These are phyloP conservation scores for Yamadazyma dendronema DNA, from an alignment of 1,139 yeast genomes.

Conservation along the genomic window DNA sequence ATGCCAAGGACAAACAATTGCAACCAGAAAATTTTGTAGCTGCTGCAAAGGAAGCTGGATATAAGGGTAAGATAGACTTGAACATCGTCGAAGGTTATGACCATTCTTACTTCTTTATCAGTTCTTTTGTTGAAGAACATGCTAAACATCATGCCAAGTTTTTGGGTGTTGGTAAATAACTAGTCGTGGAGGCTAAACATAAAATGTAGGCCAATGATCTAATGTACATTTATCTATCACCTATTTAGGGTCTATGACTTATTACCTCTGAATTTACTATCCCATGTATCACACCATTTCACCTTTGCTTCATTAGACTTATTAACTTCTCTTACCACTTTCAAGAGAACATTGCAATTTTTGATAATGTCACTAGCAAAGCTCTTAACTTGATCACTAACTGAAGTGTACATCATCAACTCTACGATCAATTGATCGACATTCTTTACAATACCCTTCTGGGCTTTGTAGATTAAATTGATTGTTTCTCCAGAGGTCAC, in stretches of 20 bases:
- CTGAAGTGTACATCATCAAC: slow-evolving; percentile 42
- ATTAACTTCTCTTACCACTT: slow-evolving; percentile 37
- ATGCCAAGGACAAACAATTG: slow-evolving; percentile 60
- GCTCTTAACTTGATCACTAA: slow-evolving; percentile 28
- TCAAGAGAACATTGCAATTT: slow-evolving; percentile 30
- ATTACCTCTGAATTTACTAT: slow-evolving; percentile 22
- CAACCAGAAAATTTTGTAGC: slow-evolving; percentile 71
- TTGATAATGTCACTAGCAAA: slow-evolving; percentile 25
- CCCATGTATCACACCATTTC: slow-evolving; percentile 56
- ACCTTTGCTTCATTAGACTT: slow-evolving; percentile 38
- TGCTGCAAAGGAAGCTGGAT: slow-evolving; percentile 59
- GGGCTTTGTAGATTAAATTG: slow-evolving; percentile 34
- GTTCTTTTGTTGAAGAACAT: slow-evolving; percentile 80
- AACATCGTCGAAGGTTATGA: slow-evolving; percentile 80
- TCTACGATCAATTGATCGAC: slow-evolving; percentile 50
- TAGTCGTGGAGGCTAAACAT: slow-evolving; percentile 5
- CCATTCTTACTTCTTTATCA: slow-evolving; percentile 85
- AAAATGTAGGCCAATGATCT: not conserved
- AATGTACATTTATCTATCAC: not conserved
- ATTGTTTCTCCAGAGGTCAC: slow-evolving; percentile 32
- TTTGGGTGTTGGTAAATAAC: slow-evolving; percentile 46
- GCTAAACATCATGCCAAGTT: slow-evolving; percentile 84
- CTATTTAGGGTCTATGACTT: not conserved
- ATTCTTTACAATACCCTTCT: slow-evolving; percentile 29
- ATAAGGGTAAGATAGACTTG: slow-evolving; percentile 61